Conservation (phyloP, 805 yeast genomes). For the Wickerhamomyces mucosus region DNA sequence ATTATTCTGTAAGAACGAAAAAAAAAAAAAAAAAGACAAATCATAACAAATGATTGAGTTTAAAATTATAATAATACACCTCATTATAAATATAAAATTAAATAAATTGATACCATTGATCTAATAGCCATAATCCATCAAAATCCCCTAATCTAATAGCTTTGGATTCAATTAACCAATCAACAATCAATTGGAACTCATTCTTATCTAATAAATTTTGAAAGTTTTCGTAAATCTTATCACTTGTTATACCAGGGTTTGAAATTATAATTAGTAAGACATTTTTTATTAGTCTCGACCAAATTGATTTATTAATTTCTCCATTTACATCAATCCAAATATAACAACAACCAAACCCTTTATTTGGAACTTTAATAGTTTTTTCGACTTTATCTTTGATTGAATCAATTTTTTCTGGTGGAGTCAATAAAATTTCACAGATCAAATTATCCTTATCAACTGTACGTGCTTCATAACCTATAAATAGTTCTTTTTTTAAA, state of each 20-base stretch:
- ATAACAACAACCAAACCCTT: conserved; percentile 50
- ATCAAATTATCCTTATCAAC: conserved; percentile 60
- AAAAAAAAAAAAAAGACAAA: neutral
- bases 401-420: conserved; percentile 2
- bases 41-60: neutral
- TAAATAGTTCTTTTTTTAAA: conserved; percentile 34
- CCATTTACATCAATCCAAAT: conserved; percentile 70
- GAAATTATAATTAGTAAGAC: conserved; percentile 36
- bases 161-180: neutral
- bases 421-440: conserved; percentile 46
- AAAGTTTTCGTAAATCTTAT: neutral
- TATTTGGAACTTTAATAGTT: conserved; percentile 36
- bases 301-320: conserved; percentile 43
- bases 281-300: conserved; percentile 47
- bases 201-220: neutral
- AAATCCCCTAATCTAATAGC: neutral
- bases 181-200: neutral
- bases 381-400: conserved; percentile 7
- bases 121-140: neutral
- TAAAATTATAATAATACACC: neutral
- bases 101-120: neutral
- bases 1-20: neutral
- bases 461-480: conserved; percentile 67
- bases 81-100: neutral
- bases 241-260: conserved; percentile 42